These are phyloP conservation scores for Chrysanthemum lavandulifolium DNA, from an alignment of 129 eudicot species.

Conservation along the genomic window DNA sequence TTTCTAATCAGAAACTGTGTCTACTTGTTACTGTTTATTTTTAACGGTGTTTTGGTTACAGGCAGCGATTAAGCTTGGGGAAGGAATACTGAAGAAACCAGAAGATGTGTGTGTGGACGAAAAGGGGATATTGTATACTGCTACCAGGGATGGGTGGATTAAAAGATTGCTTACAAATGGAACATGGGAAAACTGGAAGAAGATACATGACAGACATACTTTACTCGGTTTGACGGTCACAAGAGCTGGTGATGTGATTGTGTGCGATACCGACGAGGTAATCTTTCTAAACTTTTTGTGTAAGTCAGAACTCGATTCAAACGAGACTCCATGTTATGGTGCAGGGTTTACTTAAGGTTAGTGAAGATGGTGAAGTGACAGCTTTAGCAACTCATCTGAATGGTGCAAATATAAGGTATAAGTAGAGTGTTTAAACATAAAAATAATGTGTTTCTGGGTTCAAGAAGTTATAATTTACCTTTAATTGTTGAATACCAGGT, in stretches of 20 bases:
- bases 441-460: background rate
- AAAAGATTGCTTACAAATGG: conserved; percentile 68
- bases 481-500: conserved; percentile 29
- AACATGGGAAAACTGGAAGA: conserved; percentile 67
- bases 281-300: background rate
- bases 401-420: conserved; percentile 55
- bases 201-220: conserved; percentile 32
- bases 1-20: background rate
- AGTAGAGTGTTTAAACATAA: background rate
- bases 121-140: conserved; percentile 66
- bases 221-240: conserved; percentile 58
- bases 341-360: conserved; percentile 75
- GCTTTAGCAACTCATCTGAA: conserved; percentile 61
- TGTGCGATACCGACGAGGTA: conserved; percentile 33
- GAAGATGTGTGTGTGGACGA: conserved; percentile 69
- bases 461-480: background rate
- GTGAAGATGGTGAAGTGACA: conserved; percentile 54
- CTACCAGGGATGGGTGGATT: conserved; percentile 87
- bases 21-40: too few species aligned
- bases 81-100: conserved; percentile 54
- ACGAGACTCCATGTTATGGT: conserved; percentile 12
- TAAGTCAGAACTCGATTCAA: background rate
- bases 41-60: conserved; percentile 12
- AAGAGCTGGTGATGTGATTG: conserved; percentile 35
- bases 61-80: conserved; percentile 66